Evolutionary conservation across 495 filamentous ascomycete genomes (phyloP), one percentile per base, ranked within the genome.

Genomic region (Penicillium robsamsonii): DNA sequence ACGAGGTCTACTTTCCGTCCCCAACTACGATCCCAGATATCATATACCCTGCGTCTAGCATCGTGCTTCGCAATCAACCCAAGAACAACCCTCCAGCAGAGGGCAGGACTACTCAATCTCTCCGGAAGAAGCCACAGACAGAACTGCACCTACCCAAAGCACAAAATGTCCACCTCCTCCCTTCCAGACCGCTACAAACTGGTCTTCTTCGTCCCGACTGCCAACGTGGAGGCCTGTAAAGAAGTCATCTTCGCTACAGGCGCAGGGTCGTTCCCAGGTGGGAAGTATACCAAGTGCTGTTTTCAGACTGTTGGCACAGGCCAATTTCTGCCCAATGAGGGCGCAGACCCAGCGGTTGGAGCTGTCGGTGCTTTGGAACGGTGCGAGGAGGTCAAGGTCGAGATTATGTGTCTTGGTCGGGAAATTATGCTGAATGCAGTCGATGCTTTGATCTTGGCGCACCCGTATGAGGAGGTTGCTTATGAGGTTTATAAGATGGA

Each of bases 401-500:
- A 84, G 69, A 69, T 80, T 6, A 62, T 84, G 68, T 84, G 81
- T 65, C 52, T 79, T 10, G 79, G 80, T 2, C 66, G 70, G 54
- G 66, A 76, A 45, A 69, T 79, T 43, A 79, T 79, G 71, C 53
- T 70, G 31, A 65, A 71, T 37, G 76, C 75, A 2, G 76, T 80
- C 33, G 56, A 73, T 45, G 73, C 69, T 43, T 56, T 79, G 63
- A 30, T 71, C 11, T 85, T 84, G 61, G 80, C 84, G 22, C 89
- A 92, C 81, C 90, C 89, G 24, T 92, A 92, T 64, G 89, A 92
- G 63, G 86, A 88, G 64, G 81, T 83, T 13, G 79, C 84, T 2
- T 92, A 92, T 77, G 81, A 87, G 57, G 88, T 91, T 24, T 86
- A 81, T 70, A 87, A 81, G 68, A 65, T 91, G 63, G 87, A 92